Evolutionary conservation across 371 early-diverging fungal species (phyloP).

Genomic region (Lichtheimia corymbifera): DNA sequence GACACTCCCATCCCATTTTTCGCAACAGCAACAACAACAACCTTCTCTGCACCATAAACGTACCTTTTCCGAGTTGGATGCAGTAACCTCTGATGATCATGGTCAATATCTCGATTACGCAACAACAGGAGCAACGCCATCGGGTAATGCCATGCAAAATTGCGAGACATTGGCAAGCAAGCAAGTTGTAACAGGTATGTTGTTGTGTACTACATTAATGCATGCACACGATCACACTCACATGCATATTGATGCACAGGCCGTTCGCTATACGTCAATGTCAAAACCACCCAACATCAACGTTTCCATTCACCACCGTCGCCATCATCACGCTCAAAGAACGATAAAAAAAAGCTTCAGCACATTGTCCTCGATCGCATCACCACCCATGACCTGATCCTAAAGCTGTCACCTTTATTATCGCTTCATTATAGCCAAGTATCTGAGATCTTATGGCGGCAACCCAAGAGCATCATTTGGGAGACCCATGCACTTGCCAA

Average conservation of each 20-base stretch:
- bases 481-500: not conserved
- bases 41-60: not conserved
- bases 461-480: slow-evolving; percentile 12
- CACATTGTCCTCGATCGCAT: slow-evolving; percentile 12
- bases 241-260: slow-evolving; percentile 1
- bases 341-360: slow-evolving; percentile 16
- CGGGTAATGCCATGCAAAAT: no score
- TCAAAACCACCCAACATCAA: slow-evolving; percentile 24
- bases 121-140: not conserved
- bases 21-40: not conserved
- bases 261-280: slow-evolving; percentile 15
- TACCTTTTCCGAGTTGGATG: not conserved
- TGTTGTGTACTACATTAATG: no score
- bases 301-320: slow-evolving; percentile 20
- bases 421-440: slow-evolving; percentile 22
- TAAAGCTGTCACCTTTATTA: slow-evolving; percentile 19
- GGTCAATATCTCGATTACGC: not conserved
- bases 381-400: slow-evolving; percentile 12
- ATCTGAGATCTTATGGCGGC: slow-evolving; percentile 24
- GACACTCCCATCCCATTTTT: not conserved
- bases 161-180: no score
- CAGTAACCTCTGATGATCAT: not conserved
- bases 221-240: no score
- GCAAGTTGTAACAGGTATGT: no score
- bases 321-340: slow-evolving; percentile 6